These are phyloP conservation scores for Neurospora sp. DNA, from an alignment of 495 filamentous ascomycete genomes.

Conservation along the genomic window DNA sequence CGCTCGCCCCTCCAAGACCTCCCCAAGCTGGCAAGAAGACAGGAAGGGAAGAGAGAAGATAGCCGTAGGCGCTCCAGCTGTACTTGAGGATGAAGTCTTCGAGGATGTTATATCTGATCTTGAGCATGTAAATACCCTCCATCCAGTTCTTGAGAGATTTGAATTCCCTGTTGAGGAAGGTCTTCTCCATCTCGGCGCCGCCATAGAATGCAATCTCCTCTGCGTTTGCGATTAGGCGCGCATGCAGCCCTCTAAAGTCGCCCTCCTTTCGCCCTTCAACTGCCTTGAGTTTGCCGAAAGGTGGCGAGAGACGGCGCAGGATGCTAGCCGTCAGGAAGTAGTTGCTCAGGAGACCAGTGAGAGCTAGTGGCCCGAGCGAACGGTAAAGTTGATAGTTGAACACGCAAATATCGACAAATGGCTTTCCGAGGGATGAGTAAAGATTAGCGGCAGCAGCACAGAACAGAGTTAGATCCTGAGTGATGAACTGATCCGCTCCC, in stretches of 20 bases:
- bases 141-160: constrained; percentile 85
- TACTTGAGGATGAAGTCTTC: constrained; percentile 99
- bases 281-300: constrained; percentile 93
- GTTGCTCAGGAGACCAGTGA: constrained; percentile 77
- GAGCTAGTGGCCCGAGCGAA: constrained; percentile 79
- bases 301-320: constrained; percentile 76
- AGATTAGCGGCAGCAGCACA: constrained; percentile 85
- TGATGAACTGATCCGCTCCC: constrained; percentile 94
- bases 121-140: constrained; percentile 92
- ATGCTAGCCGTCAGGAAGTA: constrained; percentile 89
- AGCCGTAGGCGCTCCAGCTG: constrained; percentile 95
- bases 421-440: constrained; percentile 94
- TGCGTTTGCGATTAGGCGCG: constrained; percentile 88
- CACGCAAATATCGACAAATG: constrained; percentile 86
- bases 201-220: constrained; percentile 99
- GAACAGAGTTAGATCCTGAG: constrained; percentile 91
- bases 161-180: constrained; percentile 82
- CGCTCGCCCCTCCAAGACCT: constrained; percentile 61
- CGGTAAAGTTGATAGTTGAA: constrained; percentile 96
- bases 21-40: constrained; percentile 95
- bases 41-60: constrained; percentile 82
- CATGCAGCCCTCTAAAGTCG: constrained; percentile 83
- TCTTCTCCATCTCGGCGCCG: constrained; percentile 84
- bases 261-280: constrained; percentile 90
- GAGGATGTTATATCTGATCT: constrained; percentile 96